Base-by-base conservation (phyloP, 2,329 filamentous ascomycete genomes). In the Hortaea werneckii region DNA sequence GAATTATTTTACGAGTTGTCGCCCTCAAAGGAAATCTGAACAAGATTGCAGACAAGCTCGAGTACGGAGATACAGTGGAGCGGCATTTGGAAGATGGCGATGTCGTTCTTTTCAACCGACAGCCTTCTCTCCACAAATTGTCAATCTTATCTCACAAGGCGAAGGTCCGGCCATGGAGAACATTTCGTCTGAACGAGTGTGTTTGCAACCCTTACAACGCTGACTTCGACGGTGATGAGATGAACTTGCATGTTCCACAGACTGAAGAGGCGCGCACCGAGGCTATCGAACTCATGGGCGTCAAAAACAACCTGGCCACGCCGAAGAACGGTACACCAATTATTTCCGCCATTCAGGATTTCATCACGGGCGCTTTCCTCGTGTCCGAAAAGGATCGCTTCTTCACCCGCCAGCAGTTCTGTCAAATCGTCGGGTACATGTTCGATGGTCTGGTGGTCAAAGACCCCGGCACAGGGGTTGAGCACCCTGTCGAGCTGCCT, bases 301-400 rank as follows among this genome's bases (percentile, higher is more conserved):
- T 98, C 46, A 95, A 95, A 68, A 82, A 96, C 72, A 98, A 98
- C 63, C 68, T 98, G 48, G 85, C 85, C 3, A 98, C 92, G 0
- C 92, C 92, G 1, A 95, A 95, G 67, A 96, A 96, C 68, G 92
- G 92, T 62, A 90, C 95, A 57, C 92, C 92, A 1, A 94, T 98
- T 58, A 96, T 98, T 69, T 88, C 89, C 12, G 90, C 92, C n/a
- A 98, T 94, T 29, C 92, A 98, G 61, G 92, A 98, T 74, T 98
- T 98, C 69, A 96, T 98, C 58, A 96, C 90, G 27, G 89, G 89
- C 4, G 86, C 92, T 0, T 98, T 88, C 61, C 70, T 96, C 4
- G 73, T 96, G 27, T 95, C 87, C 57, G 85, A 82, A 65, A 96
- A 96, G 62, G 90, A 96, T 62, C 79, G 82, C 46, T 96, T 98